Percentiles rank a stretch among this genome's conserved stretches.
These are phyloP conservation scores for Cercospora nicotianae DNA, from an alignment of 2,329 filamentous ascomycete genomes.

Conservation along the genomic window DNA sequence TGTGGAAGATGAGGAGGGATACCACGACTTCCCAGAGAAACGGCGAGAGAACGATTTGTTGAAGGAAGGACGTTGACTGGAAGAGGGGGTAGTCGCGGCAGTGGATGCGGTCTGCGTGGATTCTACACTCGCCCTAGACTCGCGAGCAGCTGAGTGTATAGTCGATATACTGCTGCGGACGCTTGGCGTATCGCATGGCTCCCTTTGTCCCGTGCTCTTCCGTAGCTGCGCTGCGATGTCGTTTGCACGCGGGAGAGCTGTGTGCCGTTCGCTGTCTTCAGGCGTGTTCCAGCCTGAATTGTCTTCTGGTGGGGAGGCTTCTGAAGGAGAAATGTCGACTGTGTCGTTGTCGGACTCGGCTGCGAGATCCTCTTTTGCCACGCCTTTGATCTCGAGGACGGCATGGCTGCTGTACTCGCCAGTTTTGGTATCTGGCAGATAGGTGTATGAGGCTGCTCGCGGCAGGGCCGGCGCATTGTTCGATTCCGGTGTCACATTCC, in stretches of 20 bases:
- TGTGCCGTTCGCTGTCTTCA: constrained; percentile 39
- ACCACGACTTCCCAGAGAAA: constrained; percentile 35
- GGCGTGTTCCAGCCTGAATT: constrained; percentile 50
- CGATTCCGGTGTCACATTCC: constrained; percentile 18
- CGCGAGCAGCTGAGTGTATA: constrained; percentile 25
- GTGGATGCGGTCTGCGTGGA: constrained; percentile 30
- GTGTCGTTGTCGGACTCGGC: constrained; percentile 29
- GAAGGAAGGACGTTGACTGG: constrained; percentile 25
- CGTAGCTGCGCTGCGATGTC: constrained; percentile 37
- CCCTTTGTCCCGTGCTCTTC: constrained; percentile 27
- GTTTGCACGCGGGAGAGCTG: constrained; percentile 32
- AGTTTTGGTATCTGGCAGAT: constrained; percentile 47
- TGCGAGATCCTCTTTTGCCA: constrained; percentile 15
- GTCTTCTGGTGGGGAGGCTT: constrained; percentile 39
- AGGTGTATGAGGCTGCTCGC: constrained; percentile 60
- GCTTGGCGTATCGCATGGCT: constrained; percentile 22
- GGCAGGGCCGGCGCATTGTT: constrained; percentile 41
- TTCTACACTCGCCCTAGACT: constrained; percentile 28
- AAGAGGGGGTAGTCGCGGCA: constrained; percentile 26
- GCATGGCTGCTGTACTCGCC: constrained; percentile 31
- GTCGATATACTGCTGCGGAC: constrained; percentile 28
- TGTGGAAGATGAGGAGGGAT: constrained; percentile 30
- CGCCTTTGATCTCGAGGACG: constrained; percentile 46
- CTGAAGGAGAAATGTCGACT: constrained; percentile 35
- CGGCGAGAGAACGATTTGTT: constrained; percentile 32